Conservation (phyloP, 2,329 filamentous ascomycete genomes). For the Balansia obtecta region DNA sequence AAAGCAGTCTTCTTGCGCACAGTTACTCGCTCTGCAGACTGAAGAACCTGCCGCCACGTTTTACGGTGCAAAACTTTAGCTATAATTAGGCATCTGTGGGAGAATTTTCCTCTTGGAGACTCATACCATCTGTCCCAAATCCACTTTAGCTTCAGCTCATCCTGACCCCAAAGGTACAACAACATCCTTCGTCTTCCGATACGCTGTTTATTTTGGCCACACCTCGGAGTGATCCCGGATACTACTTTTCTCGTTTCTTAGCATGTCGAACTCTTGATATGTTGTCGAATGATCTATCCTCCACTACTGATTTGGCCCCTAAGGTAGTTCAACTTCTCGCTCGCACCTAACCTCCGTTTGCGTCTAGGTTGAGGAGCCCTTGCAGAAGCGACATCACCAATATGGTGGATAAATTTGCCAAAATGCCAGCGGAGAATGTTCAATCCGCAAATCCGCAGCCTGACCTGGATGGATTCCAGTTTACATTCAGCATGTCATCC, state of each 20-base stretch:
- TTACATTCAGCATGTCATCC: constrained; percentile 21
- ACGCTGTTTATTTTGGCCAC: no score
- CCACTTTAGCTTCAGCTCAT: no score
- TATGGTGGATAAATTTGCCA: background rate
- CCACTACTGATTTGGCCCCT: no score
- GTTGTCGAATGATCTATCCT: no score
- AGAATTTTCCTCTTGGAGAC: background rate
- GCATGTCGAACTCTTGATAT: no score
- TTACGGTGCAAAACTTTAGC: background rate
- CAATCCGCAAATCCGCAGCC: background rate
- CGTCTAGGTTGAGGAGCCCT: background rate
- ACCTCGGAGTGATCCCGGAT: no score
- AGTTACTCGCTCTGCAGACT: background rate
- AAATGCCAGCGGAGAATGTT: background rate
- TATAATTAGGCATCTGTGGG: background rate
- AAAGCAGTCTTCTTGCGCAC: background rate
- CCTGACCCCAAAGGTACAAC: no score
- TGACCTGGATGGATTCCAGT: constrained; percentile 14
- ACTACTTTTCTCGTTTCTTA: no score
- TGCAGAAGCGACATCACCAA: background rate
- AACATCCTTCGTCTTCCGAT: no score
- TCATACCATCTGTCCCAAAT: no score
- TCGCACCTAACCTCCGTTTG: no score
- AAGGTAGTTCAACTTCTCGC: no score
- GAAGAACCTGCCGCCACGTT: background rate